These are phyloP conservation scores for Chytridiales sp. DNA, from an alignment of 371 early-diverging fungal species.

Conservation along the genomic window DNA sequence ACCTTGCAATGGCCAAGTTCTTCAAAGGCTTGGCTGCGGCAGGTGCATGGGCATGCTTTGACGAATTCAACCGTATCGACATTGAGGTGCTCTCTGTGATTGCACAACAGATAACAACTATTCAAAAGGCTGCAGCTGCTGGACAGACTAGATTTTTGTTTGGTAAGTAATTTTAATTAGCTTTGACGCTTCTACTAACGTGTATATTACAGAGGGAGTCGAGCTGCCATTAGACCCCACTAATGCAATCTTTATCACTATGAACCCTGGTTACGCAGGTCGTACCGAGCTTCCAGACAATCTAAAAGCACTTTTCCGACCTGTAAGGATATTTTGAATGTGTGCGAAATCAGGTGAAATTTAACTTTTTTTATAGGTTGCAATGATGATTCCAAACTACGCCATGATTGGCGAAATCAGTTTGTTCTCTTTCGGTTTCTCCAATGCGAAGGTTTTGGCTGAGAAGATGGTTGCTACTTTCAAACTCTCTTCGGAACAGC, in stretches of 20 bases:
- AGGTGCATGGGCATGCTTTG: conserved; percentile 65
- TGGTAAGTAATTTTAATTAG: too few relatives aligned
- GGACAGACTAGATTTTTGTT: conserved; percentile 54
- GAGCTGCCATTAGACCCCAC: conserved; percentile 55
- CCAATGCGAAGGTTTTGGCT: conserved; percentile 53
- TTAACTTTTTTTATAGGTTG: conserved; percentile 26
- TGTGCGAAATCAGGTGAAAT: not conserved
- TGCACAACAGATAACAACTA: conserved; percentile 59
- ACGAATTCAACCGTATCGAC: conserved; percentile 64
- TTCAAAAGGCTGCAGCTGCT: conserved; percentile 56
- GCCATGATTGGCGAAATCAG: conserved; percentile 63
- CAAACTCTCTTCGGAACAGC: conserved; percentile 59
- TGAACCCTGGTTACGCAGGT: conserved; percentile 70
- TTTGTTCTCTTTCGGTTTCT: conserved; percentile 61
- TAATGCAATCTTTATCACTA: conserved; percentile 64
- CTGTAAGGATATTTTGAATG: conserved; percentile 32
- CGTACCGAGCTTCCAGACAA: conserved; percentile 64
- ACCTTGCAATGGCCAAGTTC: conserved; percentile 62
- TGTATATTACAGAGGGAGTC: too few relatives aligned
- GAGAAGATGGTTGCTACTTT: conserved; percentile 66
- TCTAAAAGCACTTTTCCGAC: conserved; percentile 60
- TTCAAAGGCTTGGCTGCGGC: conserved; percentile 58
- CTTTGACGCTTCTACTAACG: too few relatives aligned
- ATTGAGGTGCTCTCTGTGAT: conserved; percentile 59
- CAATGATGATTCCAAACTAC: conserved; percentile 68